Evolutionary conservation across 768 basidiomycete species (phyloP), one percentile per base, ranked within the genome.

Genomic region (Suillus sp.): DNA sequence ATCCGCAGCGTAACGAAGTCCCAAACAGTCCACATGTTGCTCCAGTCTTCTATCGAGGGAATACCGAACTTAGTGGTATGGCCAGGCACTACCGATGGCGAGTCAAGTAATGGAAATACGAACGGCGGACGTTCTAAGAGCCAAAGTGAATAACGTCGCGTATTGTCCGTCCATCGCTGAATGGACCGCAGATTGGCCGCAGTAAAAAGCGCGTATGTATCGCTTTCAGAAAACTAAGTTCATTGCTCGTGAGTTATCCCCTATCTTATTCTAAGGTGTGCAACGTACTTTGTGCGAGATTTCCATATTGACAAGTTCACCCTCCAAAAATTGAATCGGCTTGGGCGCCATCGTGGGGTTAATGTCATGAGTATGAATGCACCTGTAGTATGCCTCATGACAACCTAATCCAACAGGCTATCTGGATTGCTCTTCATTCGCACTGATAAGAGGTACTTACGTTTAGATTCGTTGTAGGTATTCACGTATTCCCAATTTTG

Each of bases 41-140:
- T 76, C 94, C 96, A 99, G 56, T 99, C 94, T 48, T 80, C 78
- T 32, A 89, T 69, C 8, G 82, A 83, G 0, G 97, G 96, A 22
- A 93, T 71, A 32, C 87, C 85, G 67, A 90, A 91, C 65, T 67
- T 75, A 10, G 22, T 16, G 30, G 54, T 37, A 50, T 69, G 38
- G 16, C 72, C 68, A 8, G 70, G 66, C 22, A 62, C 64, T 50
- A 65, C 67, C 55, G 69, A 65, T 6, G 84, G 81, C 1, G 82
- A 75, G 9, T 77, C 72, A 0, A 91, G 75, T 1, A 87, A 77
- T 38, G 89, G 88, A 79, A 98, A 96, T 37, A 76, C 72, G 77
- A 97, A 93, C 0, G 85, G 77, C 1, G 96, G 92, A 16, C 94
- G 87, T 75, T 98, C 95, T 48, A 99, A 82, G 10, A 99, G 83